Evolutionary conservation across 768 basidiomycete genomes (phyloP).

Genomic region (Tubosaeta sp.): DNA sequence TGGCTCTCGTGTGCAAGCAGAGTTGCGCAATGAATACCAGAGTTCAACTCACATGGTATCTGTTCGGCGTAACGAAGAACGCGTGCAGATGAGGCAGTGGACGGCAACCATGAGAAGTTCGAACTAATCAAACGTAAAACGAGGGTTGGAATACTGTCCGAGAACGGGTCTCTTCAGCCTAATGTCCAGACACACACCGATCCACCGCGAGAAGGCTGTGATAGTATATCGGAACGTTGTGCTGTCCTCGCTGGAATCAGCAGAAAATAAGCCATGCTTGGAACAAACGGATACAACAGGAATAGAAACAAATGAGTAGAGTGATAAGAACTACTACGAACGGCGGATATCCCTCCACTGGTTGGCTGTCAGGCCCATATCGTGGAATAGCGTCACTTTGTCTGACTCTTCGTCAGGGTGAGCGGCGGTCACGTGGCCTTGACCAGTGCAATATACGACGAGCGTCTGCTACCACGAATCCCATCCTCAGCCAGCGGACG

Average conservation of each 20-base stretch:
- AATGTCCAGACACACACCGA: not conserved
- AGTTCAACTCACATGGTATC: not conserved
- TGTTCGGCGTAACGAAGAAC: not conserved
- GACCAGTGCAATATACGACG: too few relatives aligned
- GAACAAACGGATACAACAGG: not conserved
- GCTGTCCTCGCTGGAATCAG: not conserved
- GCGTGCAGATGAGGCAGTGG: not conserved
- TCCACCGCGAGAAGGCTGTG: not conserved
- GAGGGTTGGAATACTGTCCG: too few relatives aligned
- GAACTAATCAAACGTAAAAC: not conserved
- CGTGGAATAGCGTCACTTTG: too few relatives aligned
- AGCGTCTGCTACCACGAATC: too few relatives aligned
- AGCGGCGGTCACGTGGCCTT: too few relatives aligned
- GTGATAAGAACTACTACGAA: not conserved
- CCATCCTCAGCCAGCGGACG: not conserved
- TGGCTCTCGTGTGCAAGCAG: not conserved
- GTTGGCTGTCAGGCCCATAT: too few relatives aligned
- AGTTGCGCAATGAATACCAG: not conserved
- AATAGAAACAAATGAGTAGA: not conserved
- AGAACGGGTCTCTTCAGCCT: not conserved
- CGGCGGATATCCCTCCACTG: constrained; percentile 9
- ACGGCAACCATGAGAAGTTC: not conserved
- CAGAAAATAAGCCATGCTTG: not conserved
- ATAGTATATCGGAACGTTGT: not conserved
- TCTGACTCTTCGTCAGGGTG: too few relatives aligned